Base-by-base conservation (phyloP, 305 asterid genomes). In the Fraxinus albicans region DNA sequence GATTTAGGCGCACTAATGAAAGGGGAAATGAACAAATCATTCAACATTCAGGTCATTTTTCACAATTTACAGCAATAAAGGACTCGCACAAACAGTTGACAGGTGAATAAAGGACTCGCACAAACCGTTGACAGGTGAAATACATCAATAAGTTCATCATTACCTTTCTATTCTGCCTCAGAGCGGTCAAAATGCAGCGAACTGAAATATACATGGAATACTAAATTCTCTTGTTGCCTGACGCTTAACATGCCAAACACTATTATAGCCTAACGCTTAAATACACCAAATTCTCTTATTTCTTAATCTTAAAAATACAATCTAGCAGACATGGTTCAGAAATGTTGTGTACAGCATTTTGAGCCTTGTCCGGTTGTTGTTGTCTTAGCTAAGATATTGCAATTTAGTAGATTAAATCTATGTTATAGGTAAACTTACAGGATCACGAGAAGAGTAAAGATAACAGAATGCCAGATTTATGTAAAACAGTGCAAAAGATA, bases 381-480 rank as follows among this genome's bases (percentile, higher is more conserved):
- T 79, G 19, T 79, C 81, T 27, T n/a, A 50, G 23, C 78, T 67
- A 73, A 36, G 33, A 34, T 47, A 50, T 27, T 35, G 34, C 50
- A 38, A 25, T 40, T 60, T 6, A 36, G 21, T 19, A 77, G 3
- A 63, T 38, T 73, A 73, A 38, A 9, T 35, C 17, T n/a, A 83
- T 38, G 83, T 74, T 8, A n/a, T 12, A 87, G 79, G 23, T 70
- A 21, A 63, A 70, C 23, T 53, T 47, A 35, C 33, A 15, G 15
- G 67, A 77, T 12, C 67, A 23, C 12, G 44, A 78, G 12, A 81
- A 47, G 73, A 60, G 40, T 21, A 60, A 19, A 65, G 76, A 19
- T 27, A 72, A 65, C 63, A 67, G 79, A 83, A 78, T 10, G 77
- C 77, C 29, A 44, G 42, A 70, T 78, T 83, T 44, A 35, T 8